phyloP scores from a whole-genome alignment of 345 rosid species.

The Corymbia maculata region DNA sequence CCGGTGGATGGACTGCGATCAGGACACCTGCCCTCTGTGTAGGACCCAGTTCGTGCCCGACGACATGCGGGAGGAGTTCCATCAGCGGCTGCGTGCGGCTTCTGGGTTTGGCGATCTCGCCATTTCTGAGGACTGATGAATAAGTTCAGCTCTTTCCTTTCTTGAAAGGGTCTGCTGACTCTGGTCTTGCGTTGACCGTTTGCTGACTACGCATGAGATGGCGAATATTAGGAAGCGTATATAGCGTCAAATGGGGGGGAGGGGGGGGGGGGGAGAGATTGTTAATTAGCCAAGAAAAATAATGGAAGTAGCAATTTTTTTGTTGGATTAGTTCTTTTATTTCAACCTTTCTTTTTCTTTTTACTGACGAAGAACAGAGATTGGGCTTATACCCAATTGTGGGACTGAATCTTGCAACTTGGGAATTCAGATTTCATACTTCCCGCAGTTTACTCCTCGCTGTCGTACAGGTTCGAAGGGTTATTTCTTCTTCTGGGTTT shows the following conservation, averaged over 20 bases:
- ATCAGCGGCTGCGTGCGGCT: constrained; percentile 63
- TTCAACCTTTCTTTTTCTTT: neutral
- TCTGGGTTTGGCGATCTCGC: constrained; percentile 15
- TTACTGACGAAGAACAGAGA: neutral
- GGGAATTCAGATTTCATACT: neutral
- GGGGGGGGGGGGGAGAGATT: neutral
- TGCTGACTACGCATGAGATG: neutral
- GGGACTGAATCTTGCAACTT: neutral
- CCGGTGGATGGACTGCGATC: constrained; percentile 96
- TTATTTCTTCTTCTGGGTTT: neutral
- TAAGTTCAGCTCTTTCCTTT: neutral
- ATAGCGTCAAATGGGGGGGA: neutral
- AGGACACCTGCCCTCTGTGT: constrained; percentile 84
- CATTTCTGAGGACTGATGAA: neutral
- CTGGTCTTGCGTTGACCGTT: neutral
- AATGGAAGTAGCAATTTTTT: neutral
- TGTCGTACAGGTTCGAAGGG: neutral
- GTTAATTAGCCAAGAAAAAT: neutral
- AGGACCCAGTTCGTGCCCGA: constrained; percentile 71
- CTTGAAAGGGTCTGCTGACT: neutral
- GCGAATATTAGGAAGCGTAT: neutral
- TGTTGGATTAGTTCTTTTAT: neutral
- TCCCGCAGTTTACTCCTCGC: neutral
- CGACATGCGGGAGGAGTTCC: constrained; percentile 61
- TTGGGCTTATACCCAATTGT: neutral